phyloP scores from a whole-genome alignment of 1,139 yeast species.

The Suhomyces panamericanus region DNA sequence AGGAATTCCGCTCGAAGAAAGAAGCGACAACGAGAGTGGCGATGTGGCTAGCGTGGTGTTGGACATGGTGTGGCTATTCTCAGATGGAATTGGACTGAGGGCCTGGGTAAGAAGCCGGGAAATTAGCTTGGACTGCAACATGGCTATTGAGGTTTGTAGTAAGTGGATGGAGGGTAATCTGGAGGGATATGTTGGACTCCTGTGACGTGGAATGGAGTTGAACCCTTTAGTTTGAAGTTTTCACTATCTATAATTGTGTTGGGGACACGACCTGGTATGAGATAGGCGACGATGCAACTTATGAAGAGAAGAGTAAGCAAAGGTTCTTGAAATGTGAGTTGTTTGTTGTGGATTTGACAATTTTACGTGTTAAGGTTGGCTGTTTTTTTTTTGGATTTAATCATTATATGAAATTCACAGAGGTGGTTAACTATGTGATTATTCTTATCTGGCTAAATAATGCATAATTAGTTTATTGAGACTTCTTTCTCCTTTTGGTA shows the following conservation, averaged over 20 bases:
- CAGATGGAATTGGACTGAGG: constrained; percentile 28
- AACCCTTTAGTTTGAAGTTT: background rate
- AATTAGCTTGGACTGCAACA: constrained; percentile 52
- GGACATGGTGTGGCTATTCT: constrained; percentile 6
- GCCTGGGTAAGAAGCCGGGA: constrained; percentile 45
- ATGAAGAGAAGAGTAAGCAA: no score
- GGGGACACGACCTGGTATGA: background rate
- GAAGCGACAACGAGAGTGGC: constrained; percentile 44
- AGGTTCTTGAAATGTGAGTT: background rate
- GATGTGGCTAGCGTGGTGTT: constrained; percentile 19
- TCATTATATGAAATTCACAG: no score
- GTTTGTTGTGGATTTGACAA: no score
- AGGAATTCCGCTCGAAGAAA: constrained; percentile 45
- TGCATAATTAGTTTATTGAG: no score
- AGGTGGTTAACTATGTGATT: no score
- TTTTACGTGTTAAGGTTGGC: no score
- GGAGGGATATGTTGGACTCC: background rate
- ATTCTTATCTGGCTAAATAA: no score
- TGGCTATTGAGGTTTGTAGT: constrained; percentile 14
- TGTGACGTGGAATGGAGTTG: background rate
- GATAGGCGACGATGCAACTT: background rate
- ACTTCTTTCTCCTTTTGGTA: no score
- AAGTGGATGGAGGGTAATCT: background rate
- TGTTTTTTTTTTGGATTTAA: no score
- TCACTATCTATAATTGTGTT: constrained; percentile 2